These are phyloP conservation scores for Coniophora puteana DNA, from an alignment of 1,284 basidiomycete genomes.

Conservation along the genomic window DNA sequence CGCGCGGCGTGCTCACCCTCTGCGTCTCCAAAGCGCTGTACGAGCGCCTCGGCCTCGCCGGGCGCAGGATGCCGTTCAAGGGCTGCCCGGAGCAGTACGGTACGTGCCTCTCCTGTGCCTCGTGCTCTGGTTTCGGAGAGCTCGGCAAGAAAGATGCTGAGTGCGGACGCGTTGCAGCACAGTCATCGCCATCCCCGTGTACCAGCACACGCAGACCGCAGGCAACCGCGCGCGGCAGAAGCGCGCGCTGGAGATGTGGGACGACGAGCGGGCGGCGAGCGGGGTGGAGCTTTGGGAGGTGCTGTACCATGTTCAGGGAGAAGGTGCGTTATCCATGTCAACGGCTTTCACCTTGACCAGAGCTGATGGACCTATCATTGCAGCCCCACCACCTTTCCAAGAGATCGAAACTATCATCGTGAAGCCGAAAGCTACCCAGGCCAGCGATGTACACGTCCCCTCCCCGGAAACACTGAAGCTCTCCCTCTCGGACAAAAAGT, in stretches of 20 bases:
- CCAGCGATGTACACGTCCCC: constrained; percentile 33
- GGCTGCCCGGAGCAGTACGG: constrained; percentile 43
- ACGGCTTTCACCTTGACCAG: not conserved
- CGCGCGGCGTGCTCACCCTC: constrained; percentile 50
- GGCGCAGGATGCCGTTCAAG: constrained; percentile 46
- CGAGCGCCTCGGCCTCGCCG: constrained; percentile 53
- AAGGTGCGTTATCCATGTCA: constrained; percentile 13
- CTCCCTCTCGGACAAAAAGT: constrained; percentile 18
- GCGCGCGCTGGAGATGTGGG: constrained; percentile 37
- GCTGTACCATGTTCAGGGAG: constrained; percentile 26
- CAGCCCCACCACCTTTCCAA: too few relatives aligned
- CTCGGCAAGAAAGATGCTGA: not conserved
- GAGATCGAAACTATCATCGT: constrained; percentile 8
- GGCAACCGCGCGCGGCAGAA: constrained; percentile 31
- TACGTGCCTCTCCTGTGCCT: constrained; percentile 26
- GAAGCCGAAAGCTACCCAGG: constrained; percentile 14
- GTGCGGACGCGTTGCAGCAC: constrained; percentile 9
- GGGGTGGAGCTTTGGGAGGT: constrained; percentile 43
- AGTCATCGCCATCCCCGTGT: constrained; percentile 45
- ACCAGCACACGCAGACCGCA: constrained; percentile 30
- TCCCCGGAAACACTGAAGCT: constrained; percentile 23
- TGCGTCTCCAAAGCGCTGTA: constrained; percentile 53
- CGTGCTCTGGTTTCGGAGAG: not conserved
- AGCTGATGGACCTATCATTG: too few relatives aligned
- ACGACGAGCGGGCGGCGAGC: constrained; percentile 27